Evolutionary conservation across 2,329 filamentous ascomycete genomes (phyloP), one percentile per base, ranked within the genome.

Genomic region (Fusarium longipes): DNA sequence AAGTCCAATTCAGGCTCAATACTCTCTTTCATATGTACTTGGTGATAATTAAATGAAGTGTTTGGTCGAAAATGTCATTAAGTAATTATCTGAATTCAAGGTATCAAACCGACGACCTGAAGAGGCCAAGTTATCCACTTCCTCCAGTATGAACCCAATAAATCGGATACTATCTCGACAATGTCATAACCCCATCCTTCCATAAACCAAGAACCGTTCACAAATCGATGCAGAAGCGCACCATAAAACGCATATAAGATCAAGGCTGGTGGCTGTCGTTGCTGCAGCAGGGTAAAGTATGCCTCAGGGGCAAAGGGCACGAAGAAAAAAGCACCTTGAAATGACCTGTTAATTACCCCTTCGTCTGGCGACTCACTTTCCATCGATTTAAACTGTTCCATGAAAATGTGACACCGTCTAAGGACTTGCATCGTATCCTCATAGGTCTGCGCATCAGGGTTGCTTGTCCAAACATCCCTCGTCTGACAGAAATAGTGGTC

Each of bases 171-270:
- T 8, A 61, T 33, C 2, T 29, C 57, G 0, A 61, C 57, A 7
- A 61, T 61, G 8, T 61, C 57, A 5, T 61, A 20, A 1, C 57
- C 57, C 57, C 57, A 61, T 8, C 57, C 57, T 6, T 61, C 45
- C 39, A 61, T 17, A 11, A 61, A 54, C 57, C 57, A 61, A 9
- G 33, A 54, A 8, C 40, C n/a, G 2, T 61, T 54, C 2, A 39
- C 32, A 2, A 45, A 15, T 12, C 24, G 38, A 15, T 61, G 56
- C 4, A 61, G 8, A 24, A 61, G 22, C 1, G 57, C 47, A 6
- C 57, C 57, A 2, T 61, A 61, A 5, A 45, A 61, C 0, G 57
- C 39, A 18, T 61, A 61, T 2, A 61, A 17, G 0, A 61, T 30
- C 5, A 61, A 22, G 1, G 57, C 57, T 0, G 57, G 57, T 0